phyloP scores from a whole-genome alignment of 176 grass and related monocot genomes.

The Bonia amplexicaulis region DNA sequence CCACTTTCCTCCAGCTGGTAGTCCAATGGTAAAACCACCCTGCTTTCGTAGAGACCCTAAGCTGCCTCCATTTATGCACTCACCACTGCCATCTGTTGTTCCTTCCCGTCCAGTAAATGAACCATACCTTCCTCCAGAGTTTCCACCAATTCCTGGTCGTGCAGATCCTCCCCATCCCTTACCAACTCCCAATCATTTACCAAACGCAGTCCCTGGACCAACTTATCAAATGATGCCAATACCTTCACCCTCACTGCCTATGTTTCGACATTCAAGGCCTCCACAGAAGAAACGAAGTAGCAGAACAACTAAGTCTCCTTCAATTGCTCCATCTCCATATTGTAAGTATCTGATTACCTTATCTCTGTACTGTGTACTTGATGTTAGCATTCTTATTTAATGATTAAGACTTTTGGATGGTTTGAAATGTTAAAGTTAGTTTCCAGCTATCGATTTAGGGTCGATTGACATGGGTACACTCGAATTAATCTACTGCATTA shows the following conservation, averaged over 20 bases:
- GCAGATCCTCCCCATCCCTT: slow-evolving; percentile 9
- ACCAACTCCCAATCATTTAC: slow-evolving; percentile 18
- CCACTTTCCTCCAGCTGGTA: slow-evolving; percentile 23
- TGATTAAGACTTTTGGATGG: neutral
- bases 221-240: slow-evolving; percentile 37
- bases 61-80: slow-evolving; percentile 23
- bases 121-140: slow-evolving; percentile 27
- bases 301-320: slow-evolving; percentile 7
- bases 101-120: slow-evolving; percentile 2
- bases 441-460: neutral
- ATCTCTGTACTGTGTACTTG: neutral
- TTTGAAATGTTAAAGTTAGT: neutral
- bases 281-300: slow-evolving; percentile 24
- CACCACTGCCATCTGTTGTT: slow-evolving; percentile 20
- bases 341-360: slow-evolving; percentile 45
- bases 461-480: neutral
- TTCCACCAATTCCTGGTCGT: slow-evolving; percentile 32
- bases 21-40: slow-evolving; percentile 39
- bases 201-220: slow-evolving; percentile 26
- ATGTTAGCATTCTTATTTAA: neutral
- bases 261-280: slow-evolving; percentile 10
- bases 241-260: slow-evolving; percentile 30
- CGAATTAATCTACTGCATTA: neutral
- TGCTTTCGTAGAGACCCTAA: slow-evolving; percentile 30
- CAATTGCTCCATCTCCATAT: slow-evolving; percentile 36